phyloP scores from a whole-genome alignment of 768 basidiomycete species.

The Calocybe indica region DNA sequence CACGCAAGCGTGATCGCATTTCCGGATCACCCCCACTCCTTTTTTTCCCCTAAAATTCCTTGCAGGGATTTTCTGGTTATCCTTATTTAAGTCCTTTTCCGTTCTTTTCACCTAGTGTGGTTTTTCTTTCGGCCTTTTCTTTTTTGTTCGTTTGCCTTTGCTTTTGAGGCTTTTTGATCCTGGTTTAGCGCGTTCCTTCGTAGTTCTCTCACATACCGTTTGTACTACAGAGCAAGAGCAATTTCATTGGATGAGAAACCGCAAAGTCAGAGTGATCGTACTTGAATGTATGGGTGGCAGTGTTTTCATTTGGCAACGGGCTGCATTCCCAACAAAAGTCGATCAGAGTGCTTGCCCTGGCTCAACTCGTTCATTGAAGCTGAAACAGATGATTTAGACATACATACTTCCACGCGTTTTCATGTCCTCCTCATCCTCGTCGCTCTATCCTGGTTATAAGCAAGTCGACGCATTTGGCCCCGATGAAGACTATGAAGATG shows the following conservation, averaged over 20 bases:
- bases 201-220: slow-evolving; percentile 9
- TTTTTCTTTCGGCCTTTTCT: not conserved
- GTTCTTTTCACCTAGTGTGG: not conserved
- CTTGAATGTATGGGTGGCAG: too few species aligned
- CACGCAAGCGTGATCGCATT: too few species aligned
- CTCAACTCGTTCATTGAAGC: too few species aligned
- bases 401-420: too few species aligned
- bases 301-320: too few species aligned
- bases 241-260: slow-evolving; percentile 5
- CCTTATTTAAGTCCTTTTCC: slow-evolving; percentile 1
- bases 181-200: slow-evolving; percentile 9
- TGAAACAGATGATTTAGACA: too few species aligned
- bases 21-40: too few species aligned
- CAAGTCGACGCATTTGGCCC: slow-evolving; percentile 65
- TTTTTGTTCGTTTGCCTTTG: not conserved
- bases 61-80: not conserved
- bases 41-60: not conserved
- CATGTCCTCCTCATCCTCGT: too few species aligned
- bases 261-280: too few species aligned
- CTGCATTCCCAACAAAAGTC: too few species aligned
- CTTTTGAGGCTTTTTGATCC: slow-evolving; percentile 8
- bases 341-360: too few species aligned
- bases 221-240: slow-evolving; percentile 6
- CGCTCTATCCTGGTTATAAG: slow-evolving; percentile 43
- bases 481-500: slow-evolving; percentile 59